Evolutionary conservation across 108 stramenopile genomes (phyloP), one percentile per base, ranked within the genome.

Genomic region (Cyclotella choctawhatcheeana): DNA sequence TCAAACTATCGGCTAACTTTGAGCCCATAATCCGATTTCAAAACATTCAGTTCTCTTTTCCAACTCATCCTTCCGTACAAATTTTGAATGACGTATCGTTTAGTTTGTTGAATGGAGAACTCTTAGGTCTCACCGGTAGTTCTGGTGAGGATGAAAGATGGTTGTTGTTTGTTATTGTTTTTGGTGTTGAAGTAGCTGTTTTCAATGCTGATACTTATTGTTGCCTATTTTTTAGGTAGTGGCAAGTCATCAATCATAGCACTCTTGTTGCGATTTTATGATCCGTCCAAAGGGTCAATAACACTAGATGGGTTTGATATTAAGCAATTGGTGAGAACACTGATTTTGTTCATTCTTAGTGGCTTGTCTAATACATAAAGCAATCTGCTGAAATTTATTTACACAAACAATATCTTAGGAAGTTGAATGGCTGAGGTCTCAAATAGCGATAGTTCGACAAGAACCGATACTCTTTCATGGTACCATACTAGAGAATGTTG

Each of bases 11-110:
- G 14, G 7, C 71, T 7, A 72, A 65, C 24, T 79, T 68, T 50
- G 59, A 54, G 48, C 47, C 78, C 12, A 72, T 65, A 0, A 53
- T 79, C 25, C 66, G 43, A 51, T 86, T 95, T 43, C 53, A 84
- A 25, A 67, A 85, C 62, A 90, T 98, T 45, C 58, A 78, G 33
- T 98, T 98, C 77, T 48, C 85, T 60, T 98, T 96, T 77, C 97
- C 96, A 13, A 71, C 88, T 27, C 85, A 95, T 32, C 88, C 89
- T 17, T 77, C 93, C 44, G 48, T 58, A 17, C 30, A 71, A 33
- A 87, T 95, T 13, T 81, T 94, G 44, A 54, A 86, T 14, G 66
- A 88, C 22, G 43, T 72, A 5, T 67, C 78, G 20, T 79, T 79
- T 53, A 62, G 54, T 1, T 31, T 79, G 32, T 17, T 5, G 0